Conservation (phyloP, 129 eudicot genomes). For the Centella asiatica region DNA sequence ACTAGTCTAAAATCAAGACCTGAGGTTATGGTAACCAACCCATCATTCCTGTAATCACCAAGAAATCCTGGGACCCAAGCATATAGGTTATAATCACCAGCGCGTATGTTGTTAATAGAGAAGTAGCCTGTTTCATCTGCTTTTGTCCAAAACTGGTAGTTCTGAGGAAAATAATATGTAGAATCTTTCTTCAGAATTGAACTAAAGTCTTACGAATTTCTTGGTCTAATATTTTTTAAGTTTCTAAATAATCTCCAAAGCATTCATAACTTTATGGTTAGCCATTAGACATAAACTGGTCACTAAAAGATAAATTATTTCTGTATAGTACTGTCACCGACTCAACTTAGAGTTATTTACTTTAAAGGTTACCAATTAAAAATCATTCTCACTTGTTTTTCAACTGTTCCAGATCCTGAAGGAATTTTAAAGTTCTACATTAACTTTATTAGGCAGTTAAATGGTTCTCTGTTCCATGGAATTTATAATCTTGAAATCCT, state of each 20-base stretch:
- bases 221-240: neutral
- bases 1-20: slow-evolving; percentile 28
- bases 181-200: neutral
- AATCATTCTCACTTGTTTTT: neutral
- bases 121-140: slow-evolving; percentile 56
- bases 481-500: neutral
- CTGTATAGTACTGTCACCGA: neutral
- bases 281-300: neutral
- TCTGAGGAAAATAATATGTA: slow-evolving; percentile 28
- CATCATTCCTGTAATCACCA: slow-evolving; percentile 59
- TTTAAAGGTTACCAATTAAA: neutral
- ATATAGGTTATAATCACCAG: slow-evolving; percentile 60
- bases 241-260: neutral
- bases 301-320: neutral
- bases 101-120: slow-evolving; percentile 38
- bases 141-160: slow-evolving; percentile 82
- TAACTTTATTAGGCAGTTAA: too few relatives aligned
- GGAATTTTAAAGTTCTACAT: neutral
- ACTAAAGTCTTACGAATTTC: neutral
- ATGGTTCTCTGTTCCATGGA: neutral
- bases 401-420: neutral
- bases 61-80: slow-evolving; percentile 81
- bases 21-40: slow-evolving; percentile 38
- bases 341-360: neutral
- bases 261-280: neutral